Evolutionary conservation across 208 protist genomes (phyloP).

Genomic region (Strigomonas galati): DNA sequence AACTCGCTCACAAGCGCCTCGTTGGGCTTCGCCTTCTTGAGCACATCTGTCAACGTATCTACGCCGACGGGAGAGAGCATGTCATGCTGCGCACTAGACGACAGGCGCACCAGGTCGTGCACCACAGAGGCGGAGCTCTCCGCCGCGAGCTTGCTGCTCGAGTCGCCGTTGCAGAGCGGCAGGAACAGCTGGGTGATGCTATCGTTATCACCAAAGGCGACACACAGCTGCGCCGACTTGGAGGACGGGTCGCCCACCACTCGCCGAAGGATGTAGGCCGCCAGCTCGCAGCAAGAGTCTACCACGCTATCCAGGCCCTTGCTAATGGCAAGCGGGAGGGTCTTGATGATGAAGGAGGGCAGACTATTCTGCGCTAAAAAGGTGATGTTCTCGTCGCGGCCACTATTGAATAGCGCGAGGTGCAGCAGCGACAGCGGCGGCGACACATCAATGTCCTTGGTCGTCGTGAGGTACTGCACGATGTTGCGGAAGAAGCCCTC

Average conservation of each 20-base stretch:
- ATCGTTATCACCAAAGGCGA: constrained; percentile 26
- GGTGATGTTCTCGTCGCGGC: constrained; percentile 23
- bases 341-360: constrained; percentile 39
- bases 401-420: constrained; percentile 9
- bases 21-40: constrained; percentile 21
- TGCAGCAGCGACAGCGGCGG: constrained; percentile 43
- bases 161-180: constrained; percentile 37
- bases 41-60: constrained; percentile 19
- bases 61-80: constrained; percentile 36
- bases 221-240: constrained; percentile 34
- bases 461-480: constrained; percentile 33
- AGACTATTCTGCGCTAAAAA: constrained; percentile 42
- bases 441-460: constrained; percentile 37
- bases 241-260: constrained; percentile 28
- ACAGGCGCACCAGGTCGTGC: constrained; percentile 40
- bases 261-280: constrained; percentile 40
- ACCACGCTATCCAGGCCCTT: constrained; percentile 25
- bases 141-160: constrained; percentile 22
- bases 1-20: constrained; percentile 31
- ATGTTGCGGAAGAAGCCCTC: constrained; percentile 27
- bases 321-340: constrained; percentile 13
- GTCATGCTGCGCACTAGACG: constrained; percentile 31
- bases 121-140: constrained; percentile 50
- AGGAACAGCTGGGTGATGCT: constrained; percentile 43
- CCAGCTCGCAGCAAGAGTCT: constrained; percentile 35